Evolutionary conservation across 345 rosid species (phyloP).

Genomic region (Gossypium australe): DNA sequence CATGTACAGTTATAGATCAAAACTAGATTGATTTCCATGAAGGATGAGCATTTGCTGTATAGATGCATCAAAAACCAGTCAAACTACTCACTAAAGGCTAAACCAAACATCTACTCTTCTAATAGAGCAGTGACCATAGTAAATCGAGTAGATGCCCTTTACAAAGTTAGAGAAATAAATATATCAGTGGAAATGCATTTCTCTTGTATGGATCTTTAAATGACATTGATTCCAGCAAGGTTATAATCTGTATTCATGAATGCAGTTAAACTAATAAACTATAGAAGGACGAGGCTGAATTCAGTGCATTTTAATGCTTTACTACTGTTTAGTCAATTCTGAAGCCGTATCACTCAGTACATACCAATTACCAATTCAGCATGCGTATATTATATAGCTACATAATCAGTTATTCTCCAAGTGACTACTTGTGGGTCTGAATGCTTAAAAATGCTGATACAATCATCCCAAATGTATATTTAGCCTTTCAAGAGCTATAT

Average conservation of each 20-base stretch:
- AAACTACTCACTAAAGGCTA: neutral
- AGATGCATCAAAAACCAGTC: neutral
- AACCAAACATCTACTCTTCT: neutral
- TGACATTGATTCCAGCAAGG: neutral
- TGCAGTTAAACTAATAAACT: neutral
- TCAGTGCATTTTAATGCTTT: conserved; percentile 2
- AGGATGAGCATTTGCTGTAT: neutral
- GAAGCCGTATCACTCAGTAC: neutral
- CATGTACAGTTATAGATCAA: neutral
- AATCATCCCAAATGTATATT: neutral
- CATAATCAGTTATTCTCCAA: neutral
- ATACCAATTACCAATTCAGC: neutral
- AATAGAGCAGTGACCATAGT: neutral
- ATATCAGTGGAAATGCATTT: neutral
- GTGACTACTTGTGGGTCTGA: neutral
- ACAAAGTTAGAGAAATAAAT: conserved; percentile 1
- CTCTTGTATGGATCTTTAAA: too few species aligned
- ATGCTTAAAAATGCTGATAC: neutral
- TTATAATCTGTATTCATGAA: conserved; percentile 2
- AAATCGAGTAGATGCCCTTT: neutral
- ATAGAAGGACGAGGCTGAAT: neutral
- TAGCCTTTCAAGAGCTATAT: neutral
- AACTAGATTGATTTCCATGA: neutral
- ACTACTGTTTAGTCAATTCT: neutral
- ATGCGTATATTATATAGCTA: neutral